Evolutionary conservation across 257 asterid genomes (phyloP), one percentile per base, ranked within the genome.

Genomic region (Apocynum venetum): DNA sequence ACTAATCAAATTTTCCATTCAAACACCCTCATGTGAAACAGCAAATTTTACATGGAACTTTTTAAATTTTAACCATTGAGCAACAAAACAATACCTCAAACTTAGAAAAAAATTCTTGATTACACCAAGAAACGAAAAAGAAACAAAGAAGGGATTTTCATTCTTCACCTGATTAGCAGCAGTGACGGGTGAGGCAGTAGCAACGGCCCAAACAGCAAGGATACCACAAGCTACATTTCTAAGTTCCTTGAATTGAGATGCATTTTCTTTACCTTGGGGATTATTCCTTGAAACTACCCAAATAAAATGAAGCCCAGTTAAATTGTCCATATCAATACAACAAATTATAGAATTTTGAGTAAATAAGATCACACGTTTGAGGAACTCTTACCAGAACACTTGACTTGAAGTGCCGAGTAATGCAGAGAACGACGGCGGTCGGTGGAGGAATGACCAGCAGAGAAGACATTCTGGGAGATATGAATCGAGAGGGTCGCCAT

Each of bases 191-290:
- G 97, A 89, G 83, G 84, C 91, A 81, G 96, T 79, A 74, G 84
- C 79, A 35, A 94, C 81, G 44, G 97, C 95, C 90, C 93, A 94
- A 89, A 83, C 95, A 84, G 97, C 97, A 81, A 94, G 91, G 77
- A 91, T 53, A 6, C 98, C 97, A 84, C 91, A 92, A 77, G 97
- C 96, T 40, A 86, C 93, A 82, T 83, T 88, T 67, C 92, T 91
- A 6, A 94, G 82, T 80, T 89, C 89, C 89, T 89, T 91, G 70
- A 88, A 87, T 13, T 79, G 83, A 74, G 75, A 35, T 52, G 53
- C 61, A 66, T 15, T 82, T 36, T 84, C 88, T 31, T 83, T 83
- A 14, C 72, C 36, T 59, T 83, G 74, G 14, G 72, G 57, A 59
- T 53, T 81, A 70, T 83, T 93, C 69, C 74, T 84, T 72, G 82